Conservation (phyloP, 495 filamentous ascomycete genomes). For the Penicillium mononematosum region DNA sequence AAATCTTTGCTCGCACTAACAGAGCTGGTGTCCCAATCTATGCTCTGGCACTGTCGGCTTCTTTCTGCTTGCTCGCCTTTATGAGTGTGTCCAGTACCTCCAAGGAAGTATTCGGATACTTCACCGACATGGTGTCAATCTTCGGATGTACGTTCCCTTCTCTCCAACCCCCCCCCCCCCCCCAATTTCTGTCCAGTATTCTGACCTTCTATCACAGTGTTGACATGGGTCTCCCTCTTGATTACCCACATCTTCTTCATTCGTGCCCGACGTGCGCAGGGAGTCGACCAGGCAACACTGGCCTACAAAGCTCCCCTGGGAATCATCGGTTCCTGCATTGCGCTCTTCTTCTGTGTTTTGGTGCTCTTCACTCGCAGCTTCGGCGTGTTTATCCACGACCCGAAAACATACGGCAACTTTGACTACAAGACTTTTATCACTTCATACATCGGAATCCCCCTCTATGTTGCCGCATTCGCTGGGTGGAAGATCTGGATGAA, state of each 20-base stretch:
- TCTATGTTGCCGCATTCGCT: slow-evolving; percentile 63
- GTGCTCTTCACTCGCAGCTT: slow-evolving; percentile 69
- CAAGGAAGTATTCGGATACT: slow-evolving; percentile 67
- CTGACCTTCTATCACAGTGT: background rate
- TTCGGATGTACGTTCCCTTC: slow-evolving; percentile 44
- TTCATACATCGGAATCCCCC: slow-evolving; percentile 67
- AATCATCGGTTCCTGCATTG: slow-evolving; percentile 57
- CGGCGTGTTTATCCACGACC: slow-evolving; percentile 53
- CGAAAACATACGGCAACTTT: slow-evolving; percentile 43
- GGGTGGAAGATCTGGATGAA: slow-evolving; percentile 58
- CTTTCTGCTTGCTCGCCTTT: slow-evolving; percentile 63
- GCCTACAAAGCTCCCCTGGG: slow-evolving; percentile 68
- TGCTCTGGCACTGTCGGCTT: slow-evolving; percentile 54
- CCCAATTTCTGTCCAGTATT: background rate
- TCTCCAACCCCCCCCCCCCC: slow-evolving; percentile 45
- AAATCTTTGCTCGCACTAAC: slow-evolving; percentile 62
- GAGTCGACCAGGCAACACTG: slow-evolving; percentile 55
- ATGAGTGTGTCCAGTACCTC: slow-evolving; percentile 64
- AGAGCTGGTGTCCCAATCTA: slow-evolving; percentile 65
- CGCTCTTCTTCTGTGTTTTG: slow-evolving; percentile 60
- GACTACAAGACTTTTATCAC: slow-evolving; percentile 67
- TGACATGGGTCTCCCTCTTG: slow-evolving; percentile 66
- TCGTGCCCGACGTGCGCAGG: slow-evolving; percentile 63
- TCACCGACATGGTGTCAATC: slow-evolving; percentile 72
- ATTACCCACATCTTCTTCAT: slow-evolving; percentile 72